These are phyloP conservation scores for Pelargonium nanum DNA, from an alignment of 345 rosid species.

Conservation along the genomic window DNA sequence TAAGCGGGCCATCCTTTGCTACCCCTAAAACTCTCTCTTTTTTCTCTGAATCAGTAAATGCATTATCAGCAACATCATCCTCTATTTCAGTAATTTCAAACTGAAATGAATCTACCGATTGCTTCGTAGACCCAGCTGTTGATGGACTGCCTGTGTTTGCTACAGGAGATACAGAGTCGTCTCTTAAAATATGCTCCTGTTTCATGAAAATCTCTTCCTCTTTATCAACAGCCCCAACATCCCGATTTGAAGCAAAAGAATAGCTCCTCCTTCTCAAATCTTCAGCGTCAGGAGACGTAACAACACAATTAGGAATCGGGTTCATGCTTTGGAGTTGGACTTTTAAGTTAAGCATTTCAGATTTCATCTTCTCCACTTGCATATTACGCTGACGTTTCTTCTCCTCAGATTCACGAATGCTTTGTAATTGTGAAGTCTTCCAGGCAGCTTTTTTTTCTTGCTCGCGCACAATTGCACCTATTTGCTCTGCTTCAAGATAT, in stretches of 20 bases:
- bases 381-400: conserved; percentile 31
- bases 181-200: conserved; percentile 7
- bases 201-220: conserved; percentile 4
- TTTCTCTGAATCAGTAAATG: conserved; percentile 4
- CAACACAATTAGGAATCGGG: conserved; percentile 10
- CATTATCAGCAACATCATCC: conserved; percentile 5
- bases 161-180: conserved; percentile 11
- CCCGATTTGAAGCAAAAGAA: conserved; percentile 6
- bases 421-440: conserved; percentile 34
- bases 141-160: conserved; percentile 6
- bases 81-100: conserved; percentile 13
- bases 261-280: conserved; percentile 14
- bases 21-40: conserved; percentile 9
- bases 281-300: conserved; percentile 9
- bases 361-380: conserved; percentile 42
- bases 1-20: conserved; percentile 17
- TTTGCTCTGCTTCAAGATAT: conserved; percentile 39
- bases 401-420: conserved; percentile 31
- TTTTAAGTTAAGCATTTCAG: conserved; percentile 40
- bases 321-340: conserved; percentile 23
- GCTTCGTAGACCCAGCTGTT: conserved; percentile 11
- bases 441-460: conserved; percentile 39
- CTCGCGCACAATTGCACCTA: conserved; percentile 23
- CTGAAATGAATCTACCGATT: conserved; percentile 9
- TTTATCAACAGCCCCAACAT: conserved; percentile 1